These are phyloP conservation scores for Talaromyces sp. DNA, from an alignment of 2,329 filamentous ascomycete species.

Conservation along the genomic window DNA sequence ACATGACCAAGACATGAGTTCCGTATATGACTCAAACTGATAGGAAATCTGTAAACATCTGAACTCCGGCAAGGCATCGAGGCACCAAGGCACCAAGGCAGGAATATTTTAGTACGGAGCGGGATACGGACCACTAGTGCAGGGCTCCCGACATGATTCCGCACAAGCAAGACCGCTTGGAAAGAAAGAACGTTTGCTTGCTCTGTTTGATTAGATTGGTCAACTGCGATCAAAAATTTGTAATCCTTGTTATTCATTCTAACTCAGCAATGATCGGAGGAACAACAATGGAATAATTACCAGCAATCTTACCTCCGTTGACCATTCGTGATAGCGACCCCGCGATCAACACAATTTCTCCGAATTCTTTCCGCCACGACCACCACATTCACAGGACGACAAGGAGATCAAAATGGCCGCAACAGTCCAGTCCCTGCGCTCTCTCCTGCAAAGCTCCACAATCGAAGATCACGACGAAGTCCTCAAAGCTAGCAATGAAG, in stretches of 20 bases:
- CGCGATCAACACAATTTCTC: conserved; percentile 1
- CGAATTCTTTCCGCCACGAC: not conserved
- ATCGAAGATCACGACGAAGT: conserved; percentile 64
- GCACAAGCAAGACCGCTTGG: conserved; percentile 8
- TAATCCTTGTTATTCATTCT: no score
- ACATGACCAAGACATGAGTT: not conserved
- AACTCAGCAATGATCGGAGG: not conserved
- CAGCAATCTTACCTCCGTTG: not conserved
- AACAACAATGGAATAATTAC: not conserved
- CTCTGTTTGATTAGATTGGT: not conserved
- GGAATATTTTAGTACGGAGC: not conserved
- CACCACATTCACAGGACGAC: not conserved
- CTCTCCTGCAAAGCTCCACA: conserved; percentile 57
- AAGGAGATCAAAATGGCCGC: conserved; percentile 37
- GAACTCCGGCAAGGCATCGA: not conserved
- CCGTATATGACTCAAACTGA: not conserved
- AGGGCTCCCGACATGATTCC: not conserved
- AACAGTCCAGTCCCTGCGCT: conserved; percentile 50
- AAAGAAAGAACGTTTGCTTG: no score
- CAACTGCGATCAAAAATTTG: not conserved
- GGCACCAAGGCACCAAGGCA: not conserved
- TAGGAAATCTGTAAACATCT: not conserved
- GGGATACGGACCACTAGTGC: not conserved
- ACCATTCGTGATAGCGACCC: conserved; percentile 6
- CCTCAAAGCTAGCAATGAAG: conserved; percentile 57